These are phyloP conservation scores for Suillus hirtellus DNA, from an alignment of 768 basidiomycete species.

Conservation along the genomic window DNA sequence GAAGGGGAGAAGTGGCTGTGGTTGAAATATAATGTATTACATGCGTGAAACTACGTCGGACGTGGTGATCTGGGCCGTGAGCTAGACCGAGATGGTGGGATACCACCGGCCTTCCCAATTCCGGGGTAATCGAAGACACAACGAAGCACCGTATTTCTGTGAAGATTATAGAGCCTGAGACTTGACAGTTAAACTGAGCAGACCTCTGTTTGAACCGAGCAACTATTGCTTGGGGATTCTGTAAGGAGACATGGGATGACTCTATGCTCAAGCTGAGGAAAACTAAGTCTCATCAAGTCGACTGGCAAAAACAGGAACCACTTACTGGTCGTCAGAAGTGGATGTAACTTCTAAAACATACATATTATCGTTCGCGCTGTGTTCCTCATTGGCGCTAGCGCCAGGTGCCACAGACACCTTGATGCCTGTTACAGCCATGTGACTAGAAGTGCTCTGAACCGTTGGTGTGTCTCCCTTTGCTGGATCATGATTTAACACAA, in stretches of 20 bases:
- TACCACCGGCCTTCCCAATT: constrained; percentile 11
- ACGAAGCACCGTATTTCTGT: constrained; percentile 55
- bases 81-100: constrained; percentile 9
- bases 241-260: constrained; percentile 29
- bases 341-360: constrained; percentile 70
- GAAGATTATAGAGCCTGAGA: constrained; percentile 9
- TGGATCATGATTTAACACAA: constrained; percentile 73
- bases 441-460: constrained; percentile 51
- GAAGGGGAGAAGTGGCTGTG: constrained; percentile 1
- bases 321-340: constrained; percentile 47
- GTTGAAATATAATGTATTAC: constrained; percentile 10
- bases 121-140: constrained; percentile 57
- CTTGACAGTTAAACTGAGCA: neutral
- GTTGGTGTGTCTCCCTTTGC: constrained; percentile 38
- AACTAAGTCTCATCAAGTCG: neutral
- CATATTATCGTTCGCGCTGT: constrained; percentile 62
- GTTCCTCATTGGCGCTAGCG: constrained; percentile 52
- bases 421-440: constrained; percentile 54
- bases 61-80: constrained; percentile 17
- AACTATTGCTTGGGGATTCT: constrained; percentile 51
- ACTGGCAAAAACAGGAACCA: neutral
- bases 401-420: constrained; percentile 76
- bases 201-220: constrained; percentile 72
- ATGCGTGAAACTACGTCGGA: constrained; percentile 2
- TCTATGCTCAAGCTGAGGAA: constrained; percentile 20